phyloP scores from a whole-genome alignment of 345 rosid genomes.

The Cardiospermum halicacabum region DNA sequence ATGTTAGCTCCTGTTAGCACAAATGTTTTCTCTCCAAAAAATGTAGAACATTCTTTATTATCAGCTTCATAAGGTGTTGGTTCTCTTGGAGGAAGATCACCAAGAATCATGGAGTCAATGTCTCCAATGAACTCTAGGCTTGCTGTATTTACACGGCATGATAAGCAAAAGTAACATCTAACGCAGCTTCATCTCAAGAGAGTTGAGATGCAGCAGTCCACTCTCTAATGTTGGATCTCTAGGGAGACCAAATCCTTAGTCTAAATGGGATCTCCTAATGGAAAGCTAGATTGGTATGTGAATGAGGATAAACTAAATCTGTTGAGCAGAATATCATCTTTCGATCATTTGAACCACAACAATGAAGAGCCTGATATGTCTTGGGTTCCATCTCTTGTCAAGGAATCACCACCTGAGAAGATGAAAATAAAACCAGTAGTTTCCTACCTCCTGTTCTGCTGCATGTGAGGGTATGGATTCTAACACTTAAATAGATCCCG shows the following conservation, averaged over 20 bases:
- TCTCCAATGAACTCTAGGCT: constrained; percentile 43
- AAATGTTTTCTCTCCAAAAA: constrained; percentile 35
- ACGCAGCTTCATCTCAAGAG: constrained; percentile 37
- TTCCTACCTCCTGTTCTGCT: constrained; percentile 14
- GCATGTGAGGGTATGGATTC: constrained; percentile 24
- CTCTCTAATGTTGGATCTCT: constrained; percentile 30
- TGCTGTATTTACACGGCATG: constrained; percentile 31
- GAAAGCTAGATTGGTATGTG: constrained; percentile 38
- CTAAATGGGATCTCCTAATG: constrained; percentile 45
- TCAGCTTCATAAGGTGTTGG: constrained; percentile 38
- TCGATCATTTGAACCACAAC: constrained; percentile 23
- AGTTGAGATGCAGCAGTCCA: constrained; percentile 29
- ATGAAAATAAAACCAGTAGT: constrained; percentile 24
- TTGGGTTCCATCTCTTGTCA: constrained; percentile 51
- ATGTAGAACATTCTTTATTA: constrained; percentile 30
- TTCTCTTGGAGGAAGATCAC: constrained; percentile 53
- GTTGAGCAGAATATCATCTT: constrained; percentile 31
- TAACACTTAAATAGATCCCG: constrained; percentile 24
- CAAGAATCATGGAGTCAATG: constrained; percentile 38
- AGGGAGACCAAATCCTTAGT: constrained; percentile 25
- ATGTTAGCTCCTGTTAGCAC: constrained; percentile 43
- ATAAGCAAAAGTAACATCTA: constrained; percentile 41
- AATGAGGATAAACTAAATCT: constrained; percentile 26
- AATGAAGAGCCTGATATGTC: constrained; percentile 43
- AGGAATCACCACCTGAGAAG: constrained; percentile 49